These are phyloP conservation scores for Fomitopsis palustris DNA, from an alignment of 1,284 basidiomycete genomes.

Conservation along the genomic window DNA sequence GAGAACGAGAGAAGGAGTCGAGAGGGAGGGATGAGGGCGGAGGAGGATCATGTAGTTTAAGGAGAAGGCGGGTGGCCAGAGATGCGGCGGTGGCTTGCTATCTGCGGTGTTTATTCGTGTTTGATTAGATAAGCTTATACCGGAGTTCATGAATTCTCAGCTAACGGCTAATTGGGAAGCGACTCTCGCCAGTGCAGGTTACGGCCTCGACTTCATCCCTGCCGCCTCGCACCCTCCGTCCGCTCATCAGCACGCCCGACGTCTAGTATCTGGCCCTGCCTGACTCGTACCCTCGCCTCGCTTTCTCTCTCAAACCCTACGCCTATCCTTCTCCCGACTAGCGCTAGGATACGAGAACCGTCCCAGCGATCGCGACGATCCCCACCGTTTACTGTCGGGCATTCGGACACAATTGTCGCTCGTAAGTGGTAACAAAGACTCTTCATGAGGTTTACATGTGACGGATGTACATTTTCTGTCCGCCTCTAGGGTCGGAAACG, in stretches of 20 bases:
- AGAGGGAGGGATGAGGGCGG: background rate
- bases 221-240: background rate
- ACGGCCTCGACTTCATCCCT: slow-evolving; percentile 11
- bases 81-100: background rate
- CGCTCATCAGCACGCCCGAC: background rate
- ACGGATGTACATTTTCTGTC: background rate
- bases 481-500: background rate
- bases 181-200: slow-evolving; percentile 2
- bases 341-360: background rate
- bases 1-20: background rate
- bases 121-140: slow-evolving; percentile 6
- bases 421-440: background rate
- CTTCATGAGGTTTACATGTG: background rate
- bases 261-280: background rate
- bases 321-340: background rate
- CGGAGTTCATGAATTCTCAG: background rate
- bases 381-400: background rate
- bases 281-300: background rate
- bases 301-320: background rate
- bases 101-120: slow-evolving; percentile 5
- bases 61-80: background rate
- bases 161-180: slow-evolving; percentile 4
- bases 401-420: background rate
- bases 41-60: background rate
- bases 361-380: background rate